Evolutionary conservation across 2,329 filamentous ascomycete genomes (phyloP).

Genomic region (Fonsecaea multimorphosa): DNA sequence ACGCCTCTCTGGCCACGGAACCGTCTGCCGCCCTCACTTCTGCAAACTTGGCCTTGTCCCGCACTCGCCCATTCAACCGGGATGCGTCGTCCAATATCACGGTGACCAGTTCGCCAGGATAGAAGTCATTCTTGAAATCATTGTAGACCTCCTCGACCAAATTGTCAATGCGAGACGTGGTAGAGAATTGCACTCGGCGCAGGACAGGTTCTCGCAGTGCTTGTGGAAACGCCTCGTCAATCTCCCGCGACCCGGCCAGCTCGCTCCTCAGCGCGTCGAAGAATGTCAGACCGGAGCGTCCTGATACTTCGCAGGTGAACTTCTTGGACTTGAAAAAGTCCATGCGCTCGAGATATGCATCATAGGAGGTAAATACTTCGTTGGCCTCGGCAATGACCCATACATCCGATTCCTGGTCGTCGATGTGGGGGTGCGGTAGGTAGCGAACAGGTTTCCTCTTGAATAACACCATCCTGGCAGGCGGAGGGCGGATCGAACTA

Average conservation of each 20-base stretch:
- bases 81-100: slow-evolving; percentile 70
- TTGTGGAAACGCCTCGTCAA: slow-evolving; percentile 91
- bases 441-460: slow-evolving; percentile 95
- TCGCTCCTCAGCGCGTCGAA: slow-evolving; percentile 92
- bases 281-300: slow-evolving; percentile 87
- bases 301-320: slow-evolving; percentile 96
- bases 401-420: slow-evolving; percentile 84
- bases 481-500: background rate
- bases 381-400: slow-evolving; percentile 91
- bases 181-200: slow-evolving; percentile 89
- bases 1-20: slow-evolving; percentile 68
- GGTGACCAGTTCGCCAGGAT: slow-evolving; percentile 82
- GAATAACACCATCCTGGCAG: slow-evolving; percentile 75
- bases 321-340: slow-evolving; percentile 58
- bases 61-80: slow-evolving; percentile 73
- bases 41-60: slow-evolving; percentile 82
- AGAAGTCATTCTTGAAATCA: slow-evolving; percentile 87
- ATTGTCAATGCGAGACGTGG: slow-evolving; percentile 85
- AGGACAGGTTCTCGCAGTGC: slow-evolving; percentile 88
- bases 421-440: slow-evolving; percentile 71
- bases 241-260: slow-evolving; percentile 74
- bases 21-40: slow-evolving; percentile 68
- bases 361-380: slow-evolving; percentile 87
- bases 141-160: slow-evolving; percentile 53
- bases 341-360: slow-evolving; percentile 76